These are phyloP conservation scores for Candolleomyces eurysporus DNA, from an alignment of 768 basidiomycete species.

Conservation along the genomic window DNA sequence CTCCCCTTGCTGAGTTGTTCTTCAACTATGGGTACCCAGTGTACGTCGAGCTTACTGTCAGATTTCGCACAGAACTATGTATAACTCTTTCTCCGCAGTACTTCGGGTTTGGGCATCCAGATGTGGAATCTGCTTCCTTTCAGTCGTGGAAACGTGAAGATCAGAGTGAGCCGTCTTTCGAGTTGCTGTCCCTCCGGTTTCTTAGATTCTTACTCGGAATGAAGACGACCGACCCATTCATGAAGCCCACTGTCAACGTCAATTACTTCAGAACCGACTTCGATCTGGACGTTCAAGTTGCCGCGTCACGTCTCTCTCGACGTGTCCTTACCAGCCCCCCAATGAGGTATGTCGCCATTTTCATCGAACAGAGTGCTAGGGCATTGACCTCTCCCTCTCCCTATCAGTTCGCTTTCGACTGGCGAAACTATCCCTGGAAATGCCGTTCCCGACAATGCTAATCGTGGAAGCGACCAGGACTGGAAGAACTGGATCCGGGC, in stretches of 20 bases:
- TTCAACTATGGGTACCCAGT: conserved; percentile 45
- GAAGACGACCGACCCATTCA: conserved; percentile 47
- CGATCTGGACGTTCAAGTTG: conserved; percentile 51
- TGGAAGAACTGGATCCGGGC: conserved; percentile 47
- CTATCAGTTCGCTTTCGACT: conserved; percentile 30
- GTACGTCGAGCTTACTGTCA: conserved; percentile 23
- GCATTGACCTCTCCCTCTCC: not conserved
- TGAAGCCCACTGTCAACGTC: conserved; percentile 42
- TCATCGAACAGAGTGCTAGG: too few species aligned
- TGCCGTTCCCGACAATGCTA: conserved; percentile 39
- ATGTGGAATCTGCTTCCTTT: conserved; percentile 58
- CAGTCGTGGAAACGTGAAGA: conserved; percentile 48
- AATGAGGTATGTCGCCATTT: conserved; percentile 29
- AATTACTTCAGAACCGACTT: conserved; percentile 51
- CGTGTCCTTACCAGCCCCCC: conserved; percentile 40
- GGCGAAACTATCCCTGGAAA: conserved; percentile 45
- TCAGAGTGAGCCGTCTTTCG: conserved; percentile 30
- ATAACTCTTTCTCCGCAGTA: conserved; percentile 21
- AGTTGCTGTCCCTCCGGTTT: not conserved
- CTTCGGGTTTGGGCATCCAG: conserved; percentile 46
- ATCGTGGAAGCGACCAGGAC: conserved; percentile 41
- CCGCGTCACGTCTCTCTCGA: conserved; percentile 43
- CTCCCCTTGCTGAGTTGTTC: conserved; percentile 48
- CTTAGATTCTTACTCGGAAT: not conserved
- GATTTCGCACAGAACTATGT: not conserved